Base-by-base conservation (phyloP, 169 alveolate species). In the Perkinsus olseni region DNA sequence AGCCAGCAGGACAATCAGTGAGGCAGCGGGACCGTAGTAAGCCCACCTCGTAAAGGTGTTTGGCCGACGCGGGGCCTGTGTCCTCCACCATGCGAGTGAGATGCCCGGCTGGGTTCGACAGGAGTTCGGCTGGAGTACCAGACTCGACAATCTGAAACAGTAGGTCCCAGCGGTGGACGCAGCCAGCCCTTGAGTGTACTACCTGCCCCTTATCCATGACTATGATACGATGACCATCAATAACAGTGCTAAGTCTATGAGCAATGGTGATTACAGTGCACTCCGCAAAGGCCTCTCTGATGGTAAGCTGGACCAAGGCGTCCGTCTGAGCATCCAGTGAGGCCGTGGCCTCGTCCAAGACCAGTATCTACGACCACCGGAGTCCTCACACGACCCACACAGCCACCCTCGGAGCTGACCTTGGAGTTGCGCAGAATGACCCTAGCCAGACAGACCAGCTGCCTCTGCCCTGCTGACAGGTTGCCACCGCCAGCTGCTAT, bases 261-360 rank as follows among this genome's bases (percentile, higher is more conserved):
- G 99, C 99, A 94, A 98, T 97, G 28, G 98, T 96, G 39, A 98
- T 92, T 74, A 97, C 96, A 38, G 99, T 97, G n/a, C 97, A 95
- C 93, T 93, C 95, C 21, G 45, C 92, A 45, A 97, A 97, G 17
- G 96, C 95, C 82, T 94, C 95, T 94, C 96, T 92, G 0, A 97
- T 94, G 1, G 94, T 95, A 74, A 95, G 92, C 95, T 97, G 96
- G 39, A 98, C 97, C n/a, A 96, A 93, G 39, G 95, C 95, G 93
- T 98, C 99, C 38, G 98, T 97, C 62, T 96, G 95, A 74, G 94
- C 92, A 92, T 98, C 98, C 91, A 98, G 95, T 50, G 97, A 96
- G 0, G 99, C 96, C 40, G 99, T 97, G 13, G 98, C 99, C 96
- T 97, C 99, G 94, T 97, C 98, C 91, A 97, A 93, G 24, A 96